Conservation (phyloP, 352 stramenopile species). For the Globisporangium viniferum region DNA sequence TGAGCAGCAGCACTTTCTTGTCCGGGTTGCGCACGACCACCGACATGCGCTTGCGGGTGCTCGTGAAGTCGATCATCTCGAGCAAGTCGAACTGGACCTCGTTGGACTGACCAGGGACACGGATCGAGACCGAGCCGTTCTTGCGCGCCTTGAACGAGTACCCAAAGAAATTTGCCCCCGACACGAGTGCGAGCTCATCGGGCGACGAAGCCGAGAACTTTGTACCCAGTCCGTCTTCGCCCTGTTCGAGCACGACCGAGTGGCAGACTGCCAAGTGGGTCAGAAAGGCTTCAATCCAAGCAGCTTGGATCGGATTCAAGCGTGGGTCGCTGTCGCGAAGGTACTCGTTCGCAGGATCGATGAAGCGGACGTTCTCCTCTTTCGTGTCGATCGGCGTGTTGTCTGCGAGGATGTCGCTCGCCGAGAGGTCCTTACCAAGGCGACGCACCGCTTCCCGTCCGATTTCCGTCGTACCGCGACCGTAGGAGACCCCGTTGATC, state of each 20-base stretch:
- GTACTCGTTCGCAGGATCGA: conserved; percentile 71
- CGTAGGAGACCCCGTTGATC: conserved; percentile 79
- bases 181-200: conserved; percentile 79
- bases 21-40: conserved; percentile 91
- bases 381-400: conserved; percentile 48
- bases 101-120: conserved; percentile 24
- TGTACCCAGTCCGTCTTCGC: conserved; percentile 29
- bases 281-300: conserved; percentile 81
- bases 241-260: conserved; percentile 77
- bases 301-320: conserved; percentile 47
- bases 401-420: conserved; percentile 72
- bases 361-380: conserved; percentile 77
- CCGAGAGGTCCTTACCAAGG: conserved; percentile 72
- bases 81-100: conserved; percentile 85
- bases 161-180: conserved; percentile 76
- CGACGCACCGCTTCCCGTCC: conserved; percentile 66
- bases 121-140: conserved; percentile 63
- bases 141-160: conserved; percentile 68
- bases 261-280: conserved; percentile 81
- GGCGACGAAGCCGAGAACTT: conserved; percentile 81
- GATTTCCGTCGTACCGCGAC: conserved; percentile 81
- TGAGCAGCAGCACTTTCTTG: conserved; percentile 64
- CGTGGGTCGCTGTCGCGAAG: conserved; percentile 42
- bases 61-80: conserved; percentile 98
- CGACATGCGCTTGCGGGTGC: conserved; percentile 98